These are phyloP conservation scores for Tulasnella calospora DNA, from an alignment of 768 basidiomycete genomes.

Conservation along the genomic window DNA sequence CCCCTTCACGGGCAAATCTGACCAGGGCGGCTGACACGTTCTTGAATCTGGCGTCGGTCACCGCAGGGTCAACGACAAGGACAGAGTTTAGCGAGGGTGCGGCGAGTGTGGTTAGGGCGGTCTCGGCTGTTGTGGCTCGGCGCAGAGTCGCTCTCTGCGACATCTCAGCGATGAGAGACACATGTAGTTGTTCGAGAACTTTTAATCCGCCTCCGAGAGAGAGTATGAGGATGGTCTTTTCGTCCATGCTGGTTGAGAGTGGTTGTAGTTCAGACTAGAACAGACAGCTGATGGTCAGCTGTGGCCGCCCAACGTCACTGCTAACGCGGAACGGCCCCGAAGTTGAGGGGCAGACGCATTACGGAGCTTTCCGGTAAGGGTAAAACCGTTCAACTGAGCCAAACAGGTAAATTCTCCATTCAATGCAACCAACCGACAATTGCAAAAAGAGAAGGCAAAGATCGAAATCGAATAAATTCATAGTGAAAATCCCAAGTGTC, in stretches of 20 bases:
- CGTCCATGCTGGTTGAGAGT: not conserved
- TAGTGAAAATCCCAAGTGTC: not conserved
- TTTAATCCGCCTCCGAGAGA: not conserved
- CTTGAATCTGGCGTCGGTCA: not conserved
- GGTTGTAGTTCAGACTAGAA: no score
- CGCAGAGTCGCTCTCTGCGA: not conserved
- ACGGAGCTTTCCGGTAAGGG: no score
- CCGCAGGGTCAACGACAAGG: not conserved
- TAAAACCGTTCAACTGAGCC: no score
- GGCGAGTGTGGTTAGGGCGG: not conserved
- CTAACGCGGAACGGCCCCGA: no score
- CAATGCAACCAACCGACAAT: no score
- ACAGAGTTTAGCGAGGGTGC: not conserved
- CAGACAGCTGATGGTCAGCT: no score
- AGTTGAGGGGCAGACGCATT: no score
- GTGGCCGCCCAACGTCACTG: no score
- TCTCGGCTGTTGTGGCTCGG: not conserved
- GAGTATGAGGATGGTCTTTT: not conserved
- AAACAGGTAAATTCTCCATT: no score
- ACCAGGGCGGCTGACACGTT: not conserved
- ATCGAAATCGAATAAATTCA: not conserved
- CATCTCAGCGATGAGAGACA: not conserved
- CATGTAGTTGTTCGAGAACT: not conserved
- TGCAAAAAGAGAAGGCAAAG: no score
- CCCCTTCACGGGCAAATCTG: not conserved